Conservation (phyloP, 768 basidiomycete genomes). For the Tylopilus felleus region DNA sequence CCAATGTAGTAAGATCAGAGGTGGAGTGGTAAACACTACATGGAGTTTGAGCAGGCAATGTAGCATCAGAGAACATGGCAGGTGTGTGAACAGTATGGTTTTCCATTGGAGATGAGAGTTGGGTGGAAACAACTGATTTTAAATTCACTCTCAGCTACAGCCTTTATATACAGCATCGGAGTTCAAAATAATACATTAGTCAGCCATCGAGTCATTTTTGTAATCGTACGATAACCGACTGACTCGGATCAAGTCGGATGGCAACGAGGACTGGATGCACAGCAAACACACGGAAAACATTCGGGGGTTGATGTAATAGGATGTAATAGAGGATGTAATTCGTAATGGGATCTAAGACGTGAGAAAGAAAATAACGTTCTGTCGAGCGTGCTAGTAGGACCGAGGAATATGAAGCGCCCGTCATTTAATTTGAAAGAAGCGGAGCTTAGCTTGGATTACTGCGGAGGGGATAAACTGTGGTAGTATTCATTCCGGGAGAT, state of each 20-base stretch:
- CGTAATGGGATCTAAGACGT: neutral
- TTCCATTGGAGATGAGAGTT: slow-evolving; percentile 2
- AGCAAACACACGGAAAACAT: neutral
- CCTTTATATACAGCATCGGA: slow-evolving; percentile 16
- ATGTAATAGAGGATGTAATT: neutral
- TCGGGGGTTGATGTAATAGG: neutral
- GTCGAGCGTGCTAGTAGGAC: neutral
- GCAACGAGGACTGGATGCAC: neutral
- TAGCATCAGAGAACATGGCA: slow-evolving; percentile 6
- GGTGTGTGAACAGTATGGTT: neutral
- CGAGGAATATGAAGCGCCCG: neutral
- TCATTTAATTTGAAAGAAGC: slow-evolving; percentile 27
- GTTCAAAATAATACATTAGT: slow-evolving; percentile 14
- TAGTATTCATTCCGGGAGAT: neutral
- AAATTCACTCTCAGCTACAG: neutral
- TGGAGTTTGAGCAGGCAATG: neutral
- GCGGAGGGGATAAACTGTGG: neutral
- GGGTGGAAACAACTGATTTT: neutral
- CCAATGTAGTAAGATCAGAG: neutral
- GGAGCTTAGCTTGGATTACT: slow-evolving; percentile 6
- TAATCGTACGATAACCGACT: no score
- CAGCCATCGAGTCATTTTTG: neutral
- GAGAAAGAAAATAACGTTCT: slow-evolving; percentile 19
- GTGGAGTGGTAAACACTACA: neutral
- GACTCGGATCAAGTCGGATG: no score